Percentiles rank a stretch among this genome's conserved stretches.
Conservation (phyloP, 2,329 filamentous ascomycete species). For the Xylaria sp. region DNA sequence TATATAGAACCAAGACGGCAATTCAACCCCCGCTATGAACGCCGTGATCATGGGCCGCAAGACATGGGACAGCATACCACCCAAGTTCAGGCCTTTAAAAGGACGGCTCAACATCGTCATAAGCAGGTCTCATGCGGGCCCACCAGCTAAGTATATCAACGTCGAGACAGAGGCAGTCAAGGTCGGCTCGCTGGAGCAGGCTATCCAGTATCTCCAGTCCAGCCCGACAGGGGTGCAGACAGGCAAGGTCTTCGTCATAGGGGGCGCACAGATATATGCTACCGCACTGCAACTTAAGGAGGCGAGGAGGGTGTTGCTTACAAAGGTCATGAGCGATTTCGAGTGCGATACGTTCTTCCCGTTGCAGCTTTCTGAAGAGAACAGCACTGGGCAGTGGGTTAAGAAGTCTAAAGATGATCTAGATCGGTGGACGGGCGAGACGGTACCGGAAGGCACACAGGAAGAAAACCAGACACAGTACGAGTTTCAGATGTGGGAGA, state of each 20-base stretch:
- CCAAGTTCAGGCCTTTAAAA: slow-evolving; percentile 80
- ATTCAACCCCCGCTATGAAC: slow-evolving; percentile 59
- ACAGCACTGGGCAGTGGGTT: slow-evolving; percentile 61
- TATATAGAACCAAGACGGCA: slow-evolving; percentile 42
- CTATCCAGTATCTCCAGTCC: slow-evolving; percentile 59
- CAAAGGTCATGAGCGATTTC: slow-evolving; percentile 74
- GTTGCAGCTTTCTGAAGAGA: slow-evolving; percentile 59
- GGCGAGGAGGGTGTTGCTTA: slow-evolving; percentile 74
- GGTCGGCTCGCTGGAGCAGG: slow-evolving; percentile 67
- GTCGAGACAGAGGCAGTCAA: slow-evolving; percentile 64
- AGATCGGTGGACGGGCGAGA: slow-evolving; percentile 73
- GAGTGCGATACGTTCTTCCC: slow-evolving; percentile 82
- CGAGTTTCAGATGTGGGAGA: slow-evolving; percentile 81
- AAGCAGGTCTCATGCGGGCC: slow-evolving; percentile 61
- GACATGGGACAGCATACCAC: slow-evolving; percentile 92
- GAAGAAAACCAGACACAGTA: slow-evolving; percentile 74
- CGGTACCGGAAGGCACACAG: slow-evolving; percentile 64
- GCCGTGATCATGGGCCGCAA: slow-evolving; percentile 97
- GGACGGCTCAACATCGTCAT: slow-evolving; percentile 86
- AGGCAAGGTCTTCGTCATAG: slow-evolving; percentile 83
- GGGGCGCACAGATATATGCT: slow-evolving; percentile 86
- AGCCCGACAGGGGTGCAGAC: slow-evolving; percentile 52
- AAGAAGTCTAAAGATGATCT: slow-evolving; percentile 64
- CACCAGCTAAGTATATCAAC: slow-evolving; percentile 30
- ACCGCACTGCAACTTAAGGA: slow-evolving; percentile 71